These are phyloP conservation scores for Aechmea fasciata DNA, from an alignment of 176 grass and related monocot species.

Conservation along the genomic window DNA sequence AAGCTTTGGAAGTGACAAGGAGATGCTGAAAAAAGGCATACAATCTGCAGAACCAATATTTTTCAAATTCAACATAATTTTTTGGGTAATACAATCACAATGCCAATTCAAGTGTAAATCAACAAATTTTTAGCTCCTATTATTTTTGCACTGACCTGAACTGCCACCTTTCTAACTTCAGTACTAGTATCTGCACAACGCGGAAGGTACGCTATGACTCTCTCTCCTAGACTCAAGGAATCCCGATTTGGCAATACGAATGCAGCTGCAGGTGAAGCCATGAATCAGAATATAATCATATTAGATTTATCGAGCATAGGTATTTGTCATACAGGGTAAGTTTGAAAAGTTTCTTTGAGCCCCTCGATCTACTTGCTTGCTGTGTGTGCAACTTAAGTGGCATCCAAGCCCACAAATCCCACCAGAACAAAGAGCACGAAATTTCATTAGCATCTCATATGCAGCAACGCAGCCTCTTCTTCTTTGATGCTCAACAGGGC, in stretches of 20 bases:
- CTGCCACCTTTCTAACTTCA: constrained; percentile 74
- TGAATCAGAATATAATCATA: constrained; percentile 12
- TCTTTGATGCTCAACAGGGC: constrained; percentile 78
- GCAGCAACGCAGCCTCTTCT: constrained; percentile 89
- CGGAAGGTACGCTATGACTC: constrained; percentile 82
- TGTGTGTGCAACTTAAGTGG: constrained; percentile 40
- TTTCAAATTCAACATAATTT: background rate
- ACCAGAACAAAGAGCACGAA: constrained; percentile 82
- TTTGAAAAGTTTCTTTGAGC: constrained; percentile 58
- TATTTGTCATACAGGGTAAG: constrained; percentile 65
- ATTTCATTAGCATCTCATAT: constrained; percentile 73
- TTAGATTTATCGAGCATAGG: background rate
- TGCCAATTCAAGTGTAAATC: too few relatives aligned
- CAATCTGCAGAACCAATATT: constrained; percentile 34
- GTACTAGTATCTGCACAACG: constrained; percentile 70
- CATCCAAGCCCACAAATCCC: constrained; percentile 56
- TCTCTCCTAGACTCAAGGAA: constrained; percentile 84
- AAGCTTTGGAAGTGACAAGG: constrained; percentile 89
- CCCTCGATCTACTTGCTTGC: constrained; percentile 51
- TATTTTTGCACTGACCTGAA: constrained; percentile 56
- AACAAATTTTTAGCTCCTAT: too few relatives aligned
- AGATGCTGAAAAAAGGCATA: constrained; percentile 84
- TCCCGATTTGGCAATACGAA: constrained; percentile 92
- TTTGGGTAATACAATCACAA: too few relatives aligned
- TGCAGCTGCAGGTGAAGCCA: constrained; percentile 57